These are phyloP conservation scores for Phytophthora sojae DNA, from an alignment of 352 stramenopile genomes.

Conservation along the genomic window DNA sequence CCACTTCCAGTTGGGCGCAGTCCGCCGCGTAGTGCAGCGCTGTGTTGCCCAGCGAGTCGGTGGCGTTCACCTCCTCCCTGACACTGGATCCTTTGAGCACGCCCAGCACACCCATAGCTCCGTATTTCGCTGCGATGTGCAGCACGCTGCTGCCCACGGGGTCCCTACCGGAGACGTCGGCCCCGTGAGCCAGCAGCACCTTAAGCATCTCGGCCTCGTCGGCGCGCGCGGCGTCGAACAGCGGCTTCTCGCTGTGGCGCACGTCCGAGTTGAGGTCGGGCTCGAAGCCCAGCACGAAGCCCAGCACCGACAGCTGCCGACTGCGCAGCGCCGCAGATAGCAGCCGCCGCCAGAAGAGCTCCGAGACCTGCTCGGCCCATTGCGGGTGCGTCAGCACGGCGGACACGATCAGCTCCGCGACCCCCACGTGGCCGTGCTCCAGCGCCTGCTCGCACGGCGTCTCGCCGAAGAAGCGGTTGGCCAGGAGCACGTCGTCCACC, in stretches of 20 bases:
- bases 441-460: slow-evolving; percentile 46
- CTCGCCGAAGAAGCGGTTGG: slow-evolving; percentile 43
- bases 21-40: slow-evolving; percentile 47
- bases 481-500: slow-evolving; percentile 13
- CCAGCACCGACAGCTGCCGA: slow-evolving; percentile 30
- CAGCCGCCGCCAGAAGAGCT: slow-evolving; percentile 40
- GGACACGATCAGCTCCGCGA: slow-evolving; percentile 34
- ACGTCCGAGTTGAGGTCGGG: slow-evolving; percentile 41
- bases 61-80: slow-evolving; percentile 33
- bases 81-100: slow-evolving; percentile 28
- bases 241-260: slow-evolving; percentile 38
- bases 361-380: slow-evolving; percentile 23
- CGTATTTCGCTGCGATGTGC: slow-evolving; percentile 49
- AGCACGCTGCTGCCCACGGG: slow-evolving; percentile 39
- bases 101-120: slow-evolving; percentile 16
- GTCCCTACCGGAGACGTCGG: slow-evolving; percentile 22
- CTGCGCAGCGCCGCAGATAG: slow-evolving; percentile 36
- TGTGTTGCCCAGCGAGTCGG: slow-evolving; percentile 40
- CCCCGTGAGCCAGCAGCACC: slow-evolving; percentile 38
- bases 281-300: slow-evolving; percentile 43
- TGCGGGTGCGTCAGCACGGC: slow-evolving; percentile 10
- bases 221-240: slow-evolving; percentile 37
- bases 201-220: slow-evolving; percentile 35
- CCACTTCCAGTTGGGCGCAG: slow-evolving; percentile 20
- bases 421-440: slow-evolving; percentile 38